phyloP scores from a whole-genome alignment of 2,329 filamentous ascomycete species.

The Neonectria hederae region DNA sequence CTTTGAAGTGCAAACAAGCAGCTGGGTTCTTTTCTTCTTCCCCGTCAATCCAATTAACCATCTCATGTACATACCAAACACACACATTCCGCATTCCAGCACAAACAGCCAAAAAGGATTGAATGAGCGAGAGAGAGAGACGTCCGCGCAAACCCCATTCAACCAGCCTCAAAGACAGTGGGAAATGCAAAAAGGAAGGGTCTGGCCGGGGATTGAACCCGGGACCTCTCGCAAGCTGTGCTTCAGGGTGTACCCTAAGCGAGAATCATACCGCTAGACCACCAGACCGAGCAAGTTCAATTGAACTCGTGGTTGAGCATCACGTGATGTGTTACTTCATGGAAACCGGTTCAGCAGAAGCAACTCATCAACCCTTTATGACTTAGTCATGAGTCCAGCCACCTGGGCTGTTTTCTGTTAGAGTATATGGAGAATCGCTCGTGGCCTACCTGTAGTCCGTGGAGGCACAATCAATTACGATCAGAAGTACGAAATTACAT shows the following conservation, averaged over 20 bases:
- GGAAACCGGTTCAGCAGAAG: fast-evolving
- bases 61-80: background rate
- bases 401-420: background rate
- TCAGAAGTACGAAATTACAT: background rate
- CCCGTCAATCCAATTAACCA: too few species aligned
- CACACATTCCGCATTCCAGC: too few species aligned
- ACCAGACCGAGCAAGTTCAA: conserved; percentile 51
- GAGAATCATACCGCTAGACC: conserved; percentile 78
- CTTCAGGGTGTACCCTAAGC: conserved; percentile 66
- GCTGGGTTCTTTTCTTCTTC: too few species aligned
- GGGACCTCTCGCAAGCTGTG: conserved; percentile 55
- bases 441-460: background rate
- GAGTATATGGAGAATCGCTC: background rate
- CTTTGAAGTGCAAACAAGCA: too few species aligned
- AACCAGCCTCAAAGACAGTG: background rate
- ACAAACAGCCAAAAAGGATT: too few species aligned
- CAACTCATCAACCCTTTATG: background rate
- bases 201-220: conserved; percentile 59
- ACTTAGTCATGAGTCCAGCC: too few species aligned
- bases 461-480: background rate
- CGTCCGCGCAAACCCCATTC: background rate
- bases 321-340: conserved; percentile 20
- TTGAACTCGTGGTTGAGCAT: conserved; percentile 2
- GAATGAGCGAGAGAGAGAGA: too few species aligned
- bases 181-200: conserved; percentile 45